A percentile compares a stretch with the other conserved stretches of the same genome.
Evolutionary conservation across 2,329 filamentous ascomycete species (phyloP).

Genomic region (Xylaria sp.): DNA sequence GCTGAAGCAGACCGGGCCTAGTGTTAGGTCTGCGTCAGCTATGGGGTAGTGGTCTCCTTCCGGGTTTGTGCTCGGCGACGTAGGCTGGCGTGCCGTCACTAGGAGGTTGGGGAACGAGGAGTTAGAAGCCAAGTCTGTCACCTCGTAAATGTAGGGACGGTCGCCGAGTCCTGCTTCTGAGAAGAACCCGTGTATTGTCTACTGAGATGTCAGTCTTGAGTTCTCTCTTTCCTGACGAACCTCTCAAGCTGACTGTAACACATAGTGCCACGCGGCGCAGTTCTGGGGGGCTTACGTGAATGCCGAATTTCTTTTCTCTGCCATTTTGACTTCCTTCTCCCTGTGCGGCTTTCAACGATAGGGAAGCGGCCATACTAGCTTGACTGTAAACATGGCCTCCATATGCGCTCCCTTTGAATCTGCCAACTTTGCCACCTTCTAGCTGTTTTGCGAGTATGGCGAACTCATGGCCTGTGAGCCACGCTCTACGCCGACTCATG

Average conservation of each 20-base stretch:
- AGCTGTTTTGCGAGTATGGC: slow-evolving; percentile 12
- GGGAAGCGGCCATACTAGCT: slow-evolving; percentile 52
- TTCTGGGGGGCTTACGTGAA: slow-evolving; percentile 52
- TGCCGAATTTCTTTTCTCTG: slow-evolving; percentile 39
- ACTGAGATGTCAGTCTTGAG: neutral
- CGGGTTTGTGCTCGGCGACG: slow-evolving; percentile 51
- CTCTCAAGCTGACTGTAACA: neutral
- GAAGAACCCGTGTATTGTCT: slow-evolving; percentile 68
- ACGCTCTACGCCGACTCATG: slow-evolving; percentile 50
- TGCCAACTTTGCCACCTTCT: neutral
- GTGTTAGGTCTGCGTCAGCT: slow-evolving; percentile 52
- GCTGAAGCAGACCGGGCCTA: slow-evolving; percentile 59
- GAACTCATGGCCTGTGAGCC: slow-evolving; percentile 49
- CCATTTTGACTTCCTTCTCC: slow-evolving; percentile 30
- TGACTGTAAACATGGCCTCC: slow-evolving; percentile 59
- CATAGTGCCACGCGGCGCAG: neutral
- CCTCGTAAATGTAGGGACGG: slow-evolving; percentile 64
- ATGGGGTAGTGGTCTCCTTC: slow-evolving; percentile 51
- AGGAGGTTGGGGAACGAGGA: slow-evolving; percentile 61
- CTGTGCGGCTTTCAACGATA: slow-evolving; percentile 48
- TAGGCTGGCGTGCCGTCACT: slow-evolving; percentile 61
- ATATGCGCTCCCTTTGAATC: slow-evolving; percentile 46
- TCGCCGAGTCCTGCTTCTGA: slow-evolving; percentile 58
- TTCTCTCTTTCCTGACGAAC: neutral
- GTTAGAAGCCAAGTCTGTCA: slow-evolving; percentile 56